phyloP scores from a whole-genome alignment of 1,284 basidiomycete genomes.

The Dichomitus squalens region DNA sequence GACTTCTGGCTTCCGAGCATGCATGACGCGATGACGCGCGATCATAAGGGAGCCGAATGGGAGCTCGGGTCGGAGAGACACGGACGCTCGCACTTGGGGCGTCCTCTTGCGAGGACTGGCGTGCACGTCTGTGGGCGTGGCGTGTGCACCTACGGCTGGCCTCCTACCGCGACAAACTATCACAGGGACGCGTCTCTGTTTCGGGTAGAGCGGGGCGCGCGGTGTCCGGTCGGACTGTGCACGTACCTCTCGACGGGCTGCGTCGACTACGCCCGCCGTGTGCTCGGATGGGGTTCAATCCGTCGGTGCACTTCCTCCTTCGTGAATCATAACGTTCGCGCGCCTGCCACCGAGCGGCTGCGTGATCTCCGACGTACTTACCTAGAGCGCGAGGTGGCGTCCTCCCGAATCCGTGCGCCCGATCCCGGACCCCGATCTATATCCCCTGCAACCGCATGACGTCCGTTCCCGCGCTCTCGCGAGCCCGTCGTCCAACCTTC shows the following conservation, averaged over 20 bases:
- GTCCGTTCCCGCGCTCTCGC: not conserved
- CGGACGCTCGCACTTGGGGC: not conserved
- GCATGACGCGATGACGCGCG: not conserved
- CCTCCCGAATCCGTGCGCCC: not conserved
- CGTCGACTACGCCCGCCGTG: not conserved
- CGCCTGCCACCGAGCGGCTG: too few species aligned
- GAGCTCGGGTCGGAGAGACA: not conserved
- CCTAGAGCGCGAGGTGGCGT: too few species aligned
- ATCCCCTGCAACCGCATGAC: not conserved
- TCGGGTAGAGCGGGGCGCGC: not conserved
- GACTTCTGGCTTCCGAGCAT: not conserved
- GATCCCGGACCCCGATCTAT: not conserved
- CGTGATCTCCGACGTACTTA: too few species aligned
- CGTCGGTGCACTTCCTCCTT: not conserved
- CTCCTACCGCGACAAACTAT: not conserved
- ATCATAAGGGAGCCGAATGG: too few species aligned
- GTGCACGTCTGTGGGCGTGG: not conserved
- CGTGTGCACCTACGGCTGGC: not conserved
- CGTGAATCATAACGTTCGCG: not conserved
- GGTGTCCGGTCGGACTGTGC: not conserved
- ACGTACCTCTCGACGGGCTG: not conserved
- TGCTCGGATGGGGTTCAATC: not conserved
- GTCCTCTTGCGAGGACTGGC: not conserved
- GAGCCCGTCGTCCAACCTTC: not conserved
- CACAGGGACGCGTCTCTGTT: not conserved